Evolutionary conservation across 2,329 filamentous ascomycete species (phyloP).

Genomic region (Colletotrichum aenigma): DNA sequence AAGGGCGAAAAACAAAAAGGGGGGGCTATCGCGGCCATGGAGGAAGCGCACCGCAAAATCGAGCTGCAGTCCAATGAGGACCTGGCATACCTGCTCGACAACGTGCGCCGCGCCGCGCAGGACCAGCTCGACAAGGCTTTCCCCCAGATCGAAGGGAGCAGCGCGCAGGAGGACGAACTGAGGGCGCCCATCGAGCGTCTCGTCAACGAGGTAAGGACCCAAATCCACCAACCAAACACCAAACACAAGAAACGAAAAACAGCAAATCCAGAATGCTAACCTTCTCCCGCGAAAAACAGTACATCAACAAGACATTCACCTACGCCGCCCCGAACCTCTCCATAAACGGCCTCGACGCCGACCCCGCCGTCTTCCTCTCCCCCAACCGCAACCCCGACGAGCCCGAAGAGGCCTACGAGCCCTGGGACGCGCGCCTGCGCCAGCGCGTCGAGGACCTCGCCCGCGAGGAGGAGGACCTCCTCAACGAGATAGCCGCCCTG

Average conservation of each 20-base stretch:
- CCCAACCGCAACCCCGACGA: constrained; percentile 21
- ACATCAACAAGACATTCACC: constrained; percentile 65
- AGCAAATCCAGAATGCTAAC: not conserved
- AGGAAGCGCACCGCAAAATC: constrained; percentile 69
- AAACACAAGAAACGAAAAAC: not conserved
- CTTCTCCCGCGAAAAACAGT: constrained; percentile 41
- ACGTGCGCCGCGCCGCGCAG: constrained; percentile 70
- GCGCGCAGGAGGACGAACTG: constrained; percentile 54
- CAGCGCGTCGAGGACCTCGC: constrained; percentile 64
- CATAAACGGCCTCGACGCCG: constrained; percentile 64
- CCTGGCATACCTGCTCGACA: constrained; percentile 71
- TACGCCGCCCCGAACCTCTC: constrained; percentile 63
- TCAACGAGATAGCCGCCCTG: constrained; percentile 66
- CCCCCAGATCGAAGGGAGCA: constrained; percentile 60
- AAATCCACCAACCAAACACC: not conserved
- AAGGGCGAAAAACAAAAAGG: not conserved
- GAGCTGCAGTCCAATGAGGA: constrained; percentile 81
- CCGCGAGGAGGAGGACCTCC: constrained; percentile 66
- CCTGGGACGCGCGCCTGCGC: constrained; percentile 65
- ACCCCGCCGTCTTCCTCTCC: constrained; percentile 42
- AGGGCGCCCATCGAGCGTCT: constrained; percentile 63
- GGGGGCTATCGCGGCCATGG: constrained; percentile 27
- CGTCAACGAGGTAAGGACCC: constrained; percentile 56
- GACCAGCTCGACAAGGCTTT: constrained; percentile 72
- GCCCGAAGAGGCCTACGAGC: constrained; percentile 55